Conservation (phyloP, 345 rosid species). For the Lenwebbia sp. region DNA sequence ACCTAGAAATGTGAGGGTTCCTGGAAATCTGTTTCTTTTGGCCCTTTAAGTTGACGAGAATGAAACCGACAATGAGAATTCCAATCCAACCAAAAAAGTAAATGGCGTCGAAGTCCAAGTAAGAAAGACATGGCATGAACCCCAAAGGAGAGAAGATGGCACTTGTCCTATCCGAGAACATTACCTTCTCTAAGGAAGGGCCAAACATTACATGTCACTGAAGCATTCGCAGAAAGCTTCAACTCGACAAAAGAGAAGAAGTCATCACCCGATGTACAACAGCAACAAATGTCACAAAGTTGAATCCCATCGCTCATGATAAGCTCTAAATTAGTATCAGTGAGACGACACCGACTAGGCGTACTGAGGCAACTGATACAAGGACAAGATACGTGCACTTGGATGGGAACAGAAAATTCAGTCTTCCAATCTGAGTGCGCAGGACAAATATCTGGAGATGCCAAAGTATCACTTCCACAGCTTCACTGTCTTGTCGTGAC, state of each 20-base stretch:
- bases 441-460: neutral
- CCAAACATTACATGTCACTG: neutral
- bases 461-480: constrained; percentile 61
- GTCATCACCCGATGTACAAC: neutral
- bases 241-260: neutral
- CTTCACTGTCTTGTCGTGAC: constrained; percentile 86
- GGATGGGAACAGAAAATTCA: neutral
- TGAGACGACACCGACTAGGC: neutral
- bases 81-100: neutral
- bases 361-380: neutral
- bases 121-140: neutral
- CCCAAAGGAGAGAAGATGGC: neutral
- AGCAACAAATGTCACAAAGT: neutral
- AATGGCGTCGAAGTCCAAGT: neutral
- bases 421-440: neutral
- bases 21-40: neutral
- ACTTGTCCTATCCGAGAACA: neutral
- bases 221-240: neutral
- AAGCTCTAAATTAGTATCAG: neutral
- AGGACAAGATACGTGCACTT: neutral
- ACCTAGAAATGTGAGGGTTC: neutral
- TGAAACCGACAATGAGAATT: neutral
- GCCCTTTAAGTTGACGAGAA: neutral
- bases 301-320: neutral
- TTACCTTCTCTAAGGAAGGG: neutral